These are phyloP conservation scores for Coleophoma cylindrospora DNA, from an alignment of 2,329 filamentous ascomycete species.

Conservation along the genomic window DNA sequence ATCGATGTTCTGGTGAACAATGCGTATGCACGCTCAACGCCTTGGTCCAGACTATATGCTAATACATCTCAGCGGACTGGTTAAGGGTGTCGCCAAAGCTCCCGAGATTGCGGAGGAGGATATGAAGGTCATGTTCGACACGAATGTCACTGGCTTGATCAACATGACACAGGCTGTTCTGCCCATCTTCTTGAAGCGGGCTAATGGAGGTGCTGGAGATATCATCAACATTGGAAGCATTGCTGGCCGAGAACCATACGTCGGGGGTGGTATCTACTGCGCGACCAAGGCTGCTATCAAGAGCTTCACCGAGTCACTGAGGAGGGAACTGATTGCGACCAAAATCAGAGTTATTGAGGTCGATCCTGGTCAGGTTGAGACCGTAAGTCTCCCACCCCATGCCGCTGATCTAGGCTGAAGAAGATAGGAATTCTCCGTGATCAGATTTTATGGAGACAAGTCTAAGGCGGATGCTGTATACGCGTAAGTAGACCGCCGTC, in stretches of 20 bases:
- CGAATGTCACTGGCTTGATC: slow-evolving; percentile 92
- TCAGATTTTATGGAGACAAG: slow-evolving; percentile 86
- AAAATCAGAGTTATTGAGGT: slow-evolving; percentile 81
- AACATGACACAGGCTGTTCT: slow-evolving; percentile 93
- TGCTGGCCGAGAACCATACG: slow-evolving; percentile 82
- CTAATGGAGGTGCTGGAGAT: slow-evolving; percentile 74
- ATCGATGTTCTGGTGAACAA: slow-evolving; percentile 94
- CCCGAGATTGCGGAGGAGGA: slow-evolving; percentile 79
- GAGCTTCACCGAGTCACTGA: slow-evolving; percentile 76
- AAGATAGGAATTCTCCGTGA: slow-evolving; percentile 73
- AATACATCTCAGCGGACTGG: slow-evolving; percentile 62
- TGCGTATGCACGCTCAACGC: slow-evolving; percentile 58
- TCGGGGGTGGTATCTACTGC: slow-evolving; percentile 86
- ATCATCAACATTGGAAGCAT: slow-evolving; percentile 95
- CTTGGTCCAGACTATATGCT: neutral
- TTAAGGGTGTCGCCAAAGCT: slow-evolving; percentile 81
- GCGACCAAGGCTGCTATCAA: slow-evolving; percentile 86
- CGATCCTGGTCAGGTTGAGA: slow-evolving; percentile 91
- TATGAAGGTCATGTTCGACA: slow-evolving; percentile 81
- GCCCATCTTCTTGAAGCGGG: slow-evolving; percentile 67
- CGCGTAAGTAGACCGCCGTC: slow-evolving; percentile 46
- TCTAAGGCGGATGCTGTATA: slow-evolving; percentile 87
- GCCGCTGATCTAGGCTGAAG: neutral
- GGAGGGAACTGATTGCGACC: slow-evolving; percentile 77
- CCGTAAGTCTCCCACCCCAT: slow-evolving; percentile 39